Base-by-base conservation (phyloP, 306 rosid species). In the Quercus mongolica region DNA sequence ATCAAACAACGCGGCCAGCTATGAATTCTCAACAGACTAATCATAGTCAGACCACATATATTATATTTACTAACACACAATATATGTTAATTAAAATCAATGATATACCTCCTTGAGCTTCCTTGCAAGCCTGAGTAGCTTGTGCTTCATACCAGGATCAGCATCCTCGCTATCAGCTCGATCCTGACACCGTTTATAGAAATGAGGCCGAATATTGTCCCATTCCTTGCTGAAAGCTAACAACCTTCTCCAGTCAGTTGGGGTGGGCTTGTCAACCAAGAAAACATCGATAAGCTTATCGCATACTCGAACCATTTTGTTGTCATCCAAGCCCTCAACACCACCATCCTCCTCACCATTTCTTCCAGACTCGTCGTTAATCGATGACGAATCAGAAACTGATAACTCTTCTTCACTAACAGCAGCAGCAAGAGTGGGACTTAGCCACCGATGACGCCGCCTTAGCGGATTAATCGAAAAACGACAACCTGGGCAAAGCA, bases 251-350 rank as follows among this genome's bases (percentile, higher is more conserved):
- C 98, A 95, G 71, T 95, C 96, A 15, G 91, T 81, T 38, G 98
- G 87, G 49, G 91, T 86, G 41, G 98, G 91, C 83, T 92, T 95
- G 80, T 95, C 99, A 51, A 93, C 95, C 90, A 91, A 51, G 89
- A 95, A 95, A 83, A 95, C 93, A 23, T 85, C 98, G 83, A 93
- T 95, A 19, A 95, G 90, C 85, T 95, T 95, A 80, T 95, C 91
- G 2, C 96, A 95, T n/a, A 91, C 85, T 71, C 80, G 57, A 71
- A 58, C 69, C 96, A 90, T 93, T 76, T 76, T 73, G 18, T 49
- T 79, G 25, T 88, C 89, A 55, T 88, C 94, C 88, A 86, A 72
- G 28, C 70, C 31, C 85, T 73, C 80, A n/a, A 63, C 38, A 11
- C 73, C 78, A n/a, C 75, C 87, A 55, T 85, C 69, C 57, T 20